Percentiles rank a stretch among this genome's conserved stretches.
Conservation (phyloP, 768 basidiomycete genomes). For the Pleurotus sapidus region DNA sequence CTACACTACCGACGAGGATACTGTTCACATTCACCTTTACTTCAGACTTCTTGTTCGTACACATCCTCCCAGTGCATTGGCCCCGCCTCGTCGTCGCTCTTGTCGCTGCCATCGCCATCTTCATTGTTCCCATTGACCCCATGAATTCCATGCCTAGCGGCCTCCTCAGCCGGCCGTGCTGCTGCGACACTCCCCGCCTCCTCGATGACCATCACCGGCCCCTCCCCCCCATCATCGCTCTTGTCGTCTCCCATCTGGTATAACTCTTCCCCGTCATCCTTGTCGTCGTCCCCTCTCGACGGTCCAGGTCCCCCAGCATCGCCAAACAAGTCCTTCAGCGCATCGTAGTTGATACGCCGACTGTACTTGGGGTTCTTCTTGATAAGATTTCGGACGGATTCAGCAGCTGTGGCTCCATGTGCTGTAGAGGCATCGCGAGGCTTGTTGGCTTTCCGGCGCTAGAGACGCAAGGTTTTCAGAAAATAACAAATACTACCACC, state of each 20-base stretch:
- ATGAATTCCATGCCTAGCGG: conserved; percentile 16
- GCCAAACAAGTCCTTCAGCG: conserved; percentile 75
- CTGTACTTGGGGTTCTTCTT: conserved; percentile 88
- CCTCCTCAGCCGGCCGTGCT: conserved; percentile 16
- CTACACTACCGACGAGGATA: background rate
- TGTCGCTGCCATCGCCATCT: conserved; percentile 44
- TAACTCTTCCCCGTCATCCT: conserved; percentile 36
- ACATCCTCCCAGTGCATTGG: conserved; percentile 39
- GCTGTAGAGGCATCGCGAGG: conserved; percentile 76
- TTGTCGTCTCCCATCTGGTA: conserved; percentile 41
- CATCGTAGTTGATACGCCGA: conserved; percentile 92
- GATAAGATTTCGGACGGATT: conserved; percentile 73
- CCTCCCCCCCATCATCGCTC: conserved; percentile 30
- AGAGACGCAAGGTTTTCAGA: conserved; percentile 8
- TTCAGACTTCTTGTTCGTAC: conserved; percentile 73
- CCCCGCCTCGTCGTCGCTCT: conserved; percentile 48
- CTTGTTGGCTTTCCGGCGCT: conserved; percentile 69
- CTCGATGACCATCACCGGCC: conserved; percentile 36
- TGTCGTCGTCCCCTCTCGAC: conserved; percentile 27
- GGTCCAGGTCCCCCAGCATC: conserved; percentile 34
- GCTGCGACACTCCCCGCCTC: conserved; percentile 42
- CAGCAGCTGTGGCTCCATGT: conserved; percentile 68
- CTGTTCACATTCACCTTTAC: background rate
- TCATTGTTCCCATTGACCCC: conserved; percentile 28
- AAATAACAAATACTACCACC: conserved; percentile 29